A percentile compares a stretch with the other conserved stretches of the same genome.
Evolutionary conservation across 805 yeast genomes (phyloP).

Genomic region (Saccharomycopsis olivae): DNA sequence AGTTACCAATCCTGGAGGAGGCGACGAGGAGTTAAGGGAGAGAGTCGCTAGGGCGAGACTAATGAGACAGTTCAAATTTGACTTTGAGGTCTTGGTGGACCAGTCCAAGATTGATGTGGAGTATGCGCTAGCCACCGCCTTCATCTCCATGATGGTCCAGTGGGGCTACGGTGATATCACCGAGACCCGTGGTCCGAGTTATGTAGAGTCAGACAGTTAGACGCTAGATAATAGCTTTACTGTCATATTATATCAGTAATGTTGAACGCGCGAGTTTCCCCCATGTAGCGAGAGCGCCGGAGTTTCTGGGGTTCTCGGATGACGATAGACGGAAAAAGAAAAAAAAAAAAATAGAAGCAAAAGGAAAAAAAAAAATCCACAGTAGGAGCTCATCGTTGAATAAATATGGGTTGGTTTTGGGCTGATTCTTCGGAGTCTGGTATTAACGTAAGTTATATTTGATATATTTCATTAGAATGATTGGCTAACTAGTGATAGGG

Average conservation of each 20-base stretch:
- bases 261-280: too few relatives aligned
- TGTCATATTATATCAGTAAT: too few relatives aligned
- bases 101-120: slow-evolving; percentile 36
- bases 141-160: slow-evolving; percentile 53
- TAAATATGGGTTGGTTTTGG: slow-evolving; percentile 92
- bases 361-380: too few relatives aligned
- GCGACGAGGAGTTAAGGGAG: slow-evolving; percentile 42
- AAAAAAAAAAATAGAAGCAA: too few relatives aligned
- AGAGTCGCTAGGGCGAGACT: slow-evolving; percentile 45
- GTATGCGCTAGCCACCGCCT: slow-evolving; percentile 48
- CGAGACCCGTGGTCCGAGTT: slow-evolving; percentile 44
- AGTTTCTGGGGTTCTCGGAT: too few relatives aligned
- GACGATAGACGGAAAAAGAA: too few relatives aligned
- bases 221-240: too few relatives aligned
- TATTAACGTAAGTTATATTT: not conserved
- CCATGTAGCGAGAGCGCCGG: too few relatives aligned
- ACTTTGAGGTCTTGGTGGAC: slow-evolving; percentile 47
- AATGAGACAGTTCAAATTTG: slow-evolving; percentile 49
- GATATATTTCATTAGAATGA: not conserved
- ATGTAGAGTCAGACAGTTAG: too few relatives aligned
- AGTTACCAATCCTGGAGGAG: slow-evolving; percentile 44
- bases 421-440: slow-evolving; percentile 31
- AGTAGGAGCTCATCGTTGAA: too few relatives aligned
- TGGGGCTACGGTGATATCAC: slow-evolving; percentile 51
- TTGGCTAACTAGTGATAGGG: too few relatives aligned